phyloP scores from a whole-genome alignment of 192 early-diverging fungal species.

The Rhizophagus clarus region DNA sequence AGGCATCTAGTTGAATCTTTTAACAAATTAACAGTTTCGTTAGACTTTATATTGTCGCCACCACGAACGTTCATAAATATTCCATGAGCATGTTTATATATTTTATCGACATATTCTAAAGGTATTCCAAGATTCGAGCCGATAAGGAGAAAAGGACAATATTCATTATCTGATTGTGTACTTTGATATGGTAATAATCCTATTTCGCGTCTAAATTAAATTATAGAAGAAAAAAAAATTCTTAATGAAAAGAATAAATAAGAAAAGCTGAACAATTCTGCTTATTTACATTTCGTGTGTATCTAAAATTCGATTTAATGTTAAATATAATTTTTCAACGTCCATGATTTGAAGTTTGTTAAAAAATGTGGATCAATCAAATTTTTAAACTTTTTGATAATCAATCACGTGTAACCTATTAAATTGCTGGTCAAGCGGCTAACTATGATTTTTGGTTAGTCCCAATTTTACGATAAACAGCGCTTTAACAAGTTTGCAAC shows the following conservation, averaged over 20 bases:
- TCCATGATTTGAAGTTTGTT: not conserved
- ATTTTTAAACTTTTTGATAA: no score
- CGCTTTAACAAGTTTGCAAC: no score
- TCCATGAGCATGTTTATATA: slow-evolving; percentile 24
- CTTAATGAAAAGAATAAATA: not conserved
- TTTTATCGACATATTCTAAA: not conserved
- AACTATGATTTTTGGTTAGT: no score
- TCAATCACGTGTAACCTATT: no score
- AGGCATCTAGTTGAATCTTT: slow-evolving; percentile 41
- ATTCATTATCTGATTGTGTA: not conserved
- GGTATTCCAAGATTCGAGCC: slow-evolving; percentile 23
- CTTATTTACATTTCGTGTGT: not conserved
- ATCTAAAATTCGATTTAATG: not conserved
- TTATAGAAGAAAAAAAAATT: not conserved
- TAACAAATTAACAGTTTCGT: not conserved
- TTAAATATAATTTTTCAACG: not conserved
- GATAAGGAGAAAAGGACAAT: slow-evolving; percentile 19
- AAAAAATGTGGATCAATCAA: no score
- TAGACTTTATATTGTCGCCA: not conserved
- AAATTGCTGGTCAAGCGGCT: no score
- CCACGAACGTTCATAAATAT: slow-evolving; percentile 12
- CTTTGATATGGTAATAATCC: slow-evolving; percentile 20
- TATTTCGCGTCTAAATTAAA: slow-evolving; percentile 6
- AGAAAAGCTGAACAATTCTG: not conserved
- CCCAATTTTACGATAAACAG: no score